phyloP scores from a whole-genome alignment of 108 stramenopile genomes.

The Cylindrotheca fusiformis region DNA sequence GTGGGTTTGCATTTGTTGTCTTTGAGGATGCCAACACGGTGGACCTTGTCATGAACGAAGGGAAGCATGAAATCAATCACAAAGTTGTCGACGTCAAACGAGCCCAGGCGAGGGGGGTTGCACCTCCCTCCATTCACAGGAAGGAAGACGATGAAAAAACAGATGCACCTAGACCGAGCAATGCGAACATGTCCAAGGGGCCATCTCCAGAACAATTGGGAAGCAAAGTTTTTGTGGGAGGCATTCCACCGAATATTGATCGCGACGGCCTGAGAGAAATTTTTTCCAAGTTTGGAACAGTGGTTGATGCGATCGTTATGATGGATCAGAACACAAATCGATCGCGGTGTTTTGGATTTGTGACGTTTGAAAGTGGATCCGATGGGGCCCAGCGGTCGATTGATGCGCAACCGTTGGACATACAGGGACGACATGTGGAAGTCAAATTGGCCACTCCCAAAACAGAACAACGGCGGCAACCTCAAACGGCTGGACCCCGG shows the following conservation, averaged over 20 bases:
- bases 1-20: constrained; percentile 93
- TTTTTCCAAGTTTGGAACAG: constrained; percentile 82
- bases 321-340: constrained; percentile 73
- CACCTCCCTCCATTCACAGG: constrained; percentile 79
- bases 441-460: constrained; percentile 88
- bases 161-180: background rate
- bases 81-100: constrained; percentile 89
- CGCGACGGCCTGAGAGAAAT: constrained; percentile 77
- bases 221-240: constrained; percentile 46
- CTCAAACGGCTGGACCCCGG: constrained; percentile 39
- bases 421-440: constrained; percentile 77
- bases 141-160: constrained; percentile 15
- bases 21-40: constrained; percentile 72
- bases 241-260: constrained; percentile 75
- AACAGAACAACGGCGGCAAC: constrained; percentile 47
- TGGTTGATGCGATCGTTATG: constrained; percentile 85
- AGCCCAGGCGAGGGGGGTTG: constrained; percentile 82
- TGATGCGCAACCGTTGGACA: constrained; percentile 71
- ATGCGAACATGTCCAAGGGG: background rate
- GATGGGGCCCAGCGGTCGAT: constrained; percentile 75
- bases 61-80: constrained; percentile 84
- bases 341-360: constrained; percentile 89
- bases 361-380: constrained; percentile 82
- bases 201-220: constrained; percentile 66
- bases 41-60: constrained; percentile 77